Evolutionary conservation across 371 early-diverging fungal genomes (phyloP).

Genomic region (Mortierella polycephala): DNA sequence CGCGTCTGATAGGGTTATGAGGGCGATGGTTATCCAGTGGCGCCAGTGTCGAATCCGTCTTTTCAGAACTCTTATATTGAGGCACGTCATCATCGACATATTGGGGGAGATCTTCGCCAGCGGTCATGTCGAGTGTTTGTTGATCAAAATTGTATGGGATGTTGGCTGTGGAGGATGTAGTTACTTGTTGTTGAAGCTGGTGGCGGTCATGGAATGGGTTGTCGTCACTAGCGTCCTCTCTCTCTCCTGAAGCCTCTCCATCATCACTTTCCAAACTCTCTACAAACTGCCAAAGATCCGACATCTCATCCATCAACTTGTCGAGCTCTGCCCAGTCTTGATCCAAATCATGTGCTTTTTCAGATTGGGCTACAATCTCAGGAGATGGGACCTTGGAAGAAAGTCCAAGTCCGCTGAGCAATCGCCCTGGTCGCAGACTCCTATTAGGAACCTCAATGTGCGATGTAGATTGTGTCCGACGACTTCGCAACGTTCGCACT

Average conservation of each 20-base stretch:
- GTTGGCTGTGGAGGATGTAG: background rate
- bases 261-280: slow-evolving; percentile 19
- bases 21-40: background rate
- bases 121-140: slow-evolving; percentile 40
- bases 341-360: slow-evolving; percentile 21
- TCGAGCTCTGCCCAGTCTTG: slow-evolving; percentile 45
- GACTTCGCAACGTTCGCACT: slow-evolving; percentile 41
- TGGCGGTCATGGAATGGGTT: slow-evolving; percentile 20
- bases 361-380: background rate
- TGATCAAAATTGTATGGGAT: slow-evolving; percentile 18
- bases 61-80: slow-evolving; percentile 25
- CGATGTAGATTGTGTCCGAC: slow-evolving; percentile 48
- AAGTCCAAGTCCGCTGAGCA: slow-evolving; percentile 16
- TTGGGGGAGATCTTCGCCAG: slow-evolving; percentile 25
- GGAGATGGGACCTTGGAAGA: slow-evolving; percentile 9
- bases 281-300: slow-evolving; percentile 24
- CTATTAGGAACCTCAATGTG: slow-evolving; percentile 32
- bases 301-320: slow-evolving; percentile 54
- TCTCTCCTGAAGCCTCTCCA: background rate
- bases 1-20: background rate
- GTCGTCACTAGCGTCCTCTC: background rate
- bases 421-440: slow-evolving; percentile 3
- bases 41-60: slow-evolving; percentile 4
- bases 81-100: slow-evolving; percentile 35
- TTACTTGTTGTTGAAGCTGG: slow-evolving; percentile 5